Conservation (phyloP, 2,329 filamentous ascomycete species). For the Aspergillus luchuensis region DNA sequence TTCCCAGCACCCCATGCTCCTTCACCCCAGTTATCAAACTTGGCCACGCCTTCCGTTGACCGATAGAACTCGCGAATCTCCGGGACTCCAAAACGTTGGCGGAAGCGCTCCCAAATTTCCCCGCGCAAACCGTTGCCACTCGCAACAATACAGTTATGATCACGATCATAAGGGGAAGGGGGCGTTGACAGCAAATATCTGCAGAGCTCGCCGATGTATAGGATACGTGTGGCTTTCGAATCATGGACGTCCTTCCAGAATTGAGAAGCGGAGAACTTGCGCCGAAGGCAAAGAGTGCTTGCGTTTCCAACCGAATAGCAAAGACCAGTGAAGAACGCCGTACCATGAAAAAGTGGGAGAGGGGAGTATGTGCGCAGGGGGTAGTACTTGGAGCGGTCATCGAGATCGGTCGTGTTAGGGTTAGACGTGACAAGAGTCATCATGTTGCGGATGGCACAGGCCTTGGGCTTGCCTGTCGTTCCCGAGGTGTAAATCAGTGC, state of each 20-base stretch:
- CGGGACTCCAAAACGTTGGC: slow-evolving; percentile 44
- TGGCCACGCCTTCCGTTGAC: slow-evolving; percentile 50
- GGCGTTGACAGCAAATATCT: slow-evolving; percentile 51
- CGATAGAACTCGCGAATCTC: slow-evolving; percentile 54
- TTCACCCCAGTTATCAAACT: slow-evolving; percentile 48
- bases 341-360: slow-evolving; percentile 54
- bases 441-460: slow-evolving; percentile 46
- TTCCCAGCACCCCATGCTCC: slow-evolving; percentile 48
- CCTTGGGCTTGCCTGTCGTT: slow-evolving; percentile 52
- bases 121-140: slow-evolving; percentile 52
- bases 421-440: slow-evolving; percentile 42
- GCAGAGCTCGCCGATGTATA: slow-evolving; percentile 54
- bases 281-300: slow-evolving; percentile 47
- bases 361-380: slow-evolving; percentile 51
- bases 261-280: slow-evolving; percentile 50
- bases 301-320: slow-evolving; percentile 44
- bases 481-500: slow-evolving; percentile 53
- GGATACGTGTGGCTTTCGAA: slow-evolving; percentile 45
- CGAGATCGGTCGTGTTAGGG: slow-evolving; percentile 38
- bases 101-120: slow-evolving; percentile 54
- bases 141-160: slow-evolving; percentile 49
- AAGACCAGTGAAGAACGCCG: slow-evolving; percentile 49
- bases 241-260: slow-evolving; percentile 52
- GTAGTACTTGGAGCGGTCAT: slow-evolving; percentile 45
- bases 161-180: slow-evolving; percentile 47